Evolutionary conservation across 352 stramenopile genomes (phyloP).

Genomic region (Salisapilia sapeloensis): DNA sequence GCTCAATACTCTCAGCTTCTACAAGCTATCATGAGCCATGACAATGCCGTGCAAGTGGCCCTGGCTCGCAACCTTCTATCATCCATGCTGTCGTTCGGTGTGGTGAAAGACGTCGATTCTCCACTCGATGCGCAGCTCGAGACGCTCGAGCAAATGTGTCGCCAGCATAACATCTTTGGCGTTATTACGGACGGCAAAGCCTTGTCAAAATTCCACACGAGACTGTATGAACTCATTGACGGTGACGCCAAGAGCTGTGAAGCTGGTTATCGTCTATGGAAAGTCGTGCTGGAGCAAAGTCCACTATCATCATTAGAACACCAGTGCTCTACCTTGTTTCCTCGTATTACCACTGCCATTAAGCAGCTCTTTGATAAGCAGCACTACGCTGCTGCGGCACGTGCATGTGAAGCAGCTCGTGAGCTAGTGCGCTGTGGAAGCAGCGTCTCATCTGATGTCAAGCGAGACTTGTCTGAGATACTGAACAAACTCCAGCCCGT

Average conservation of each 20-base stretch:
- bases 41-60: constrained; percentile 11
- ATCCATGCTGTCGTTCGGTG: constrained; percentile 42
- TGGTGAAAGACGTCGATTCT: constrained; percentile 16
- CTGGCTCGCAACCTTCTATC: constrained; percentile 69
- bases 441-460: constrained; percentile 28
- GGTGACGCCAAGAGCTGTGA: constrained; percentile 28
- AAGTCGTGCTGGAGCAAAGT: constrained; percentile 46
- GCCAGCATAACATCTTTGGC: constrained; percentile 58
- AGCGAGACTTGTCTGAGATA: constrained; percentile 37
- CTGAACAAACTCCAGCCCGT: constrained; percentile 40
- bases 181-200: constrained; percentile 57
- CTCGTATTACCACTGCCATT: too few species aligned
- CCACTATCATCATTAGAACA: background rate
- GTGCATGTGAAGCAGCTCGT: constrained; percentile 22
- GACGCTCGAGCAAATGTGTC: constrained; percentile 24
- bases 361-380: constrained; percentile 7
- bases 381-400: constrained; percentile 10
- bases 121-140: constrained; percentile 22
- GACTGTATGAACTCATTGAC: constrained; percentile 41
- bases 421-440: constrained; percentile 30
- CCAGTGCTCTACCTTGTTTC: too few species aligned
- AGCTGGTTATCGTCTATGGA: constrained; percentile 34
- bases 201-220: constrained; percentile 50
- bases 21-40: too few species aligned
- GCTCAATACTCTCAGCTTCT: too few species aligned